Conservation (phyloP, 345 rosid species). For the Cardamine occulta region DNA sequence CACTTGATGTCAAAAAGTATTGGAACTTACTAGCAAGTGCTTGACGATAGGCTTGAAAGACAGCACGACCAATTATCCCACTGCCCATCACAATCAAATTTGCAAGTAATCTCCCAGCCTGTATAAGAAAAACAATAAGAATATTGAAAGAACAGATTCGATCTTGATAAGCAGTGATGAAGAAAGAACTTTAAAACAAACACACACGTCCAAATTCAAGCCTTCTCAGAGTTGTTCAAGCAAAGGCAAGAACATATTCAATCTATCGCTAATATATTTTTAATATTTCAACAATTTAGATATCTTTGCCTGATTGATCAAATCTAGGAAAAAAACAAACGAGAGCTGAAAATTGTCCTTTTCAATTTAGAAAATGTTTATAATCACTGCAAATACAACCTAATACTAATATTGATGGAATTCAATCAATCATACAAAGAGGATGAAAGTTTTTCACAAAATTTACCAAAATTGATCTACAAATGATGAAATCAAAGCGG, state of each 20-base stretch:
- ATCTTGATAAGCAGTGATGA: not conserved
- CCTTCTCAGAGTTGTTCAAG: not conserved
- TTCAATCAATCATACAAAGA: not conserved
- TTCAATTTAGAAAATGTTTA: not conserved
- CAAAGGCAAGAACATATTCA: not conserved
- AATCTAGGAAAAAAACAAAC: not conserved
- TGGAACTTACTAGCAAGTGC: constrained; percentile 73
- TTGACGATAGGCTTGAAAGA: constrained; percentile 92
- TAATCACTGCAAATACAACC: constrained; percentile 6
- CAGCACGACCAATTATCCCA: constrained; percentile 74
- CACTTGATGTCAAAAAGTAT: not conserved
- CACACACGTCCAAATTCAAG: not conserved
- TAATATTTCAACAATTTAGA: not conserved
- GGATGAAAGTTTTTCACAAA: not conserved
- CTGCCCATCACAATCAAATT: constrained; percentile 83
- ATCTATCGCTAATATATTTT: not conserved
- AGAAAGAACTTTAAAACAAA: not conserved
- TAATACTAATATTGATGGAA: not conserved
- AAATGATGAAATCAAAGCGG: not conserved
- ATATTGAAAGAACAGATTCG: not conserved
- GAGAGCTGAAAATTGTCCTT: not conserved
- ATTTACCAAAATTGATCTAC: not conserved
- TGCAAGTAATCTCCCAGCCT: constrained; percentile 84
- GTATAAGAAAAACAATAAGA: not conserved
- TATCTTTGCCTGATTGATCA: not conserved